These are phyloP conservation scores for Ceriops decandra DNA, from an alignment of 345 rosid species.

Conservation along the genomic window DNA sequence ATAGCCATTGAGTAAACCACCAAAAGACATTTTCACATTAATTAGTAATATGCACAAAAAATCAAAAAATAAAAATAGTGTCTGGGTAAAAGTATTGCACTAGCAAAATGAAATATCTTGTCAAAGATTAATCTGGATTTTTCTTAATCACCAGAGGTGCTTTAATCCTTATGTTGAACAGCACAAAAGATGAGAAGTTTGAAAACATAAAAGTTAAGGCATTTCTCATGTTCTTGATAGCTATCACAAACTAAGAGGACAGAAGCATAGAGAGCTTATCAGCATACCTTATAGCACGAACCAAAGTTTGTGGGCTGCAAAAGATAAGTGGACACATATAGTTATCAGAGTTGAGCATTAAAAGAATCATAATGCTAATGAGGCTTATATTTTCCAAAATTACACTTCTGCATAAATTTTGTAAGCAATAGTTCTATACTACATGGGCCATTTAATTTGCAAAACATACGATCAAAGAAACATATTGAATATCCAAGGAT, in stretches of 20 bases:
- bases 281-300: conserved; percentile 88
- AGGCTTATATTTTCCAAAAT: neutral
- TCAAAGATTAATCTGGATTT: neutral
- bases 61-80: too few species aligned
- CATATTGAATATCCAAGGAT: neutral
- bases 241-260: conserved; percentile 4
- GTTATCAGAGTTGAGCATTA: conserved; percentile 17
- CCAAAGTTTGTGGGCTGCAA: conserved; percentile 97
- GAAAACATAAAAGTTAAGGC: neutral
- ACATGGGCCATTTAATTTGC: neutral
- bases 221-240: neutral
- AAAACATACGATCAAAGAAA: neutral
- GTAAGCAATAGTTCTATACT: neutral
- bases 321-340: conserved; percentile 16
- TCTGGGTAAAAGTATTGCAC: too few species aligned
- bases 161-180: neutral
- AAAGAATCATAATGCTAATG: conserved; percentile 6
- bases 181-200: neutral
- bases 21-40: neutral
- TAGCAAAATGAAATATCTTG: neutral
- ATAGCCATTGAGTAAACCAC: neutral
- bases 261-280: neutral
- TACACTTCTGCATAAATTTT: neutral
- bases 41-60: too few species aligned
- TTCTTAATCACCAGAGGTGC: neutral